Evolutionary conservation across 306 rosid species (phyloP), one percentile per base, ranked within the genome.

Genomic region (Lupinus albus): DNA sequence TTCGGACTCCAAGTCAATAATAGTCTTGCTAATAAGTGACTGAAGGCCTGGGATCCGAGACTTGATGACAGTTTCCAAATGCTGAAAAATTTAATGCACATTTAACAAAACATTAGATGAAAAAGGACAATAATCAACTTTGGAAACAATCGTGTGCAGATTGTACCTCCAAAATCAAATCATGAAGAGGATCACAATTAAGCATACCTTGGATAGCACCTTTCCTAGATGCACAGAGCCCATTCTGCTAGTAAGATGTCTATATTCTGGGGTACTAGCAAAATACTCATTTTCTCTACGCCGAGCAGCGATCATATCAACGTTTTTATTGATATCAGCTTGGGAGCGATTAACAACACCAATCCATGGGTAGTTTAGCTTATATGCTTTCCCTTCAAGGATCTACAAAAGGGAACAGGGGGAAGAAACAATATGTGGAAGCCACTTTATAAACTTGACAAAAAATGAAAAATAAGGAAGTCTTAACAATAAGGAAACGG

Each of bases 281-380:
- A 94, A 94, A 54, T 94, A 88, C 61, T 94, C 99, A 6, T 79
- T 88, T 74, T 94, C 99, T 76, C 95, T 90, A 66, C 84, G 93
- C 21, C 99, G 88, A 56, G 99, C 97, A 46, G 99, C 99, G 76
- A 94, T 90, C 99, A 94, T 94, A 71, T 94, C 97, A 14, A 94
- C 99, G 67, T 88, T 91, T 83, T 90, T 94, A 85, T 90, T 94
- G 74, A 93, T 93, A 74, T 93, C 97, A 9, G 81, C 81, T 93
- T 93, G 99, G 72, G 99, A 90, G 50, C 99, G 97, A 68, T 94
- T 94, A 50, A 94, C 96, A 16, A 93, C 97, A 70, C 97, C 99
- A 81, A 93, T 84, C 97, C 99, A 90, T 17, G 96, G 99, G 66
- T 71, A 93, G 56, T 88, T 93, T 44, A 93, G 89, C 84, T 91